Evolutionary conservation across 2,329 filamentous ascomycete species (phyloP).

Genomic region (Cercospora sesami): DNA sequence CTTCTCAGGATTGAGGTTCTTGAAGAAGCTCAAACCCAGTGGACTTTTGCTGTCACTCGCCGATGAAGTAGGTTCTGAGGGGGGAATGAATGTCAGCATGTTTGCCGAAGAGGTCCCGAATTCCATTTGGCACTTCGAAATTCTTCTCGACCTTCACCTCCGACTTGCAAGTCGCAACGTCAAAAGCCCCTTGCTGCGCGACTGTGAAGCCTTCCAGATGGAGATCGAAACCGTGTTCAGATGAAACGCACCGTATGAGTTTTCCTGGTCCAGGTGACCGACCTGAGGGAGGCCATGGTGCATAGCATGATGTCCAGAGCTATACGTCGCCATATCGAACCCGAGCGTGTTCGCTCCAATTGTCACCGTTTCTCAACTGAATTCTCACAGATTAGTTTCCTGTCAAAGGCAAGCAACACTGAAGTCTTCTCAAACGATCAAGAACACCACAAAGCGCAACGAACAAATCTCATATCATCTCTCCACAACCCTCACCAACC

Average conservation of each 20-base stretch:
- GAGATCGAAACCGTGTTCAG: background rate
- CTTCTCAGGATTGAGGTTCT: conserved; percentile 65
- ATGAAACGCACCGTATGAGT: conserved; percentile 23
- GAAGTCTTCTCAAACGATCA: background rate
- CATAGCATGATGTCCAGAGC: conserved; percentile 16
- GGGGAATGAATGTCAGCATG: background rate
- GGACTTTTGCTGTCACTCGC: conserved; percentile 31
- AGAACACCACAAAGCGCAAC: background rate
- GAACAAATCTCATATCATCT: background rate
- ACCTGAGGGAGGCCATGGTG: conserved; percentile 20
- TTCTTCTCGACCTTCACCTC: background rate
- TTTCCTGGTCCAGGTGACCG: conserved; percentile 19
- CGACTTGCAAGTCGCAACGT: background rate
- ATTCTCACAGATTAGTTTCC: background rate
- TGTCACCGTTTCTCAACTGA: background rate
- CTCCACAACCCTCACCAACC: background rate
- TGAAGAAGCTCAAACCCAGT: conserved; percentile 54
- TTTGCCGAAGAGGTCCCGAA: conserved; percentile 1
- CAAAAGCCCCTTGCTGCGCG: background rate
- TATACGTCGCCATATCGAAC: conserved; percentile 23
- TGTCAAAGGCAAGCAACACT: background rate
- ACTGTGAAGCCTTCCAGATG: background rate
- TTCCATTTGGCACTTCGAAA: background rate
- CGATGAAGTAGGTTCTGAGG: conserved; percentile 18
- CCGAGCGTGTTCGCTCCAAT: background rate